Evolutionary conservation across 1,139 yeast species (phyloP).

Genomic region (Debaryomyces nepalensis): DNA sequence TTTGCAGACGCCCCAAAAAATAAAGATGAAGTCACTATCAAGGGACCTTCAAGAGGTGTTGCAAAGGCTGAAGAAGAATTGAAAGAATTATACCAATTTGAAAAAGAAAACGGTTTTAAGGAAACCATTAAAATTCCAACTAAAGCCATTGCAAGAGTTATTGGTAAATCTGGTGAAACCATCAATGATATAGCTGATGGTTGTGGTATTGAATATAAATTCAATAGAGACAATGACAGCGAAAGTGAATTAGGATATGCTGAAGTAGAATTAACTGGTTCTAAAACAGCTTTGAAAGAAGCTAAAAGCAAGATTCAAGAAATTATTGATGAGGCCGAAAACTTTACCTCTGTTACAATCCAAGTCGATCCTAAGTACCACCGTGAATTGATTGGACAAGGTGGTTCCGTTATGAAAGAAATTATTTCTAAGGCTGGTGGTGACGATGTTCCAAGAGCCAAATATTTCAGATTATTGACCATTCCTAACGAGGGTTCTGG

Average conservation of each 20-base stretch:
- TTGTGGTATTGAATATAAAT: slow-evolving; percentile 75
- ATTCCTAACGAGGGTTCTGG: slow-evolving; percentile 77
- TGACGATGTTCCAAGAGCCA: slow-evolving; percentile 48
- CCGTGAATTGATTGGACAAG: slow-evolving; percentile 78
- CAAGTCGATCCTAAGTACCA: slow-evolving; percentile 81
- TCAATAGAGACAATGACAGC: slow-evolving; percentile 52
- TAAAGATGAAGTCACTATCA: slow-evolving; percentile 73
- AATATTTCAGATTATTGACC: slow-evolving; percentile 62
- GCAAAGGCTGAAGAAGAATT: slow-evolving; percentile 86
- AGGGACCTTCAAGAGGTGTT: slow-evolving; percentile 93
- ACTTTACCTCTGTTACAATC: slow-evolving; percentile 62
- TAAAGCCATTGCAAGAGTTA: slow-evolving; percentile 77
- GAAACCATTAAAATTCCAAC: slow-evolving; percentile 67
- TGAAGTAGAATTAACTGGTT: slow-evolving; percentile 76
- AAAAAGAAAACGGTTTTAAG: slow-evolving; percentile 81
- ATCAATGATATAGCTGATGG: slow-evolving; percentile 84
- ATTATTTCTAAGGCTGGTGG: slow-evolving; percentile 85
- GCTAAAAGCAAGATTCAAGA: slow-evolving; percentile 68
- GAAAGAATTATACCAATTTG: slow-evolving; percentile 81
- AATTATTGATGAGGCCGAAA: slow-evolving; percentile 70
- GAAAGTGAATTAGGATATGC: slow-evolving; percentile 51
- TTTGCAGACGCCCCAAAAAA: slow-evolving; percentile 43
- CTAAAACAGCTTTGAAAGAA: slow-evolving; percentile 75
- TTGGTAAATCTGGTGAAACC: slow-evolving; percentile 87
- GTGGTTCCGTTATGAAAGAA: slow-evolving; percentile 75